phyloP scores from a whole-genome alignment of 495 filamentous ascomycete genomes.

The Penicillium diatomitis region DNA sequence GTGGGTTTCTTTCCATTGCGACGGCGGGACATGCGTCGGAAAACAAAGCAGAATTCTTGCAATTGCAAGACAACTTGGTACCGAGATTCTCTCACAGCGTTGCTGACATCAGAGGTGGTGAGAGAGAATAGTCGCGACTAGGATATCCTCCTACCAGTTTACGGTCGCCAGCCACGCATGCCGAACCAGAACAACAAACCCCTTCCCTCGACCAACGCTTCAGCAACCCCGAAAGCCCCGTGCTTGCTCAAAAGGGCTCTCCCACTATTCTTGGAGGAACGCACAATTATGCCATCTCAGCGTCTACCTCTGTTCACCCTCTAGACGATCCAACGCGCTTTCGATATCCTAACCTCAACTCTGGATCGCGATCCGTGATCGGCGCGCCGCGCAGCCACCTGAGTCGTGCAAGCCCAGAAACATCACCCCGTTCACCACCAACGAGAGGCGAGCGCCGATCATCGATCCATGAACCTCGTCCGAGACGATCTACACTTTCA shows the following conservation, averaged over 20 bases:
- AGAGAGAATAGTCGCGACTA: slow-evolving; percentile 28
- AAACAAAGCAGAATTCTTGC: too few relatives aligned
- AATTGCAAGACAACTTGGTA: too few relatives aligned
- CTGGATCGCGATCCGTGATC: slow-evolving; percentile 37
- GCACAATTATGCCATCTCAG: slow-evolving; percentile 19
- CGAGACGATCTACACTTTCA: slow-evolving; percentile 48
- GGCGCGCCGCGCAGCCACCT: slow-evolving; percentile 32
- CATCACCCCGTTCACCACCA: slow-evolving; percentile 35
- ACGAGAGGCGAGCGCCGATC: slow-evolving; percentile 36
- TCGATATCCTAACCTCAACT: slow-evolving; percentile 28
- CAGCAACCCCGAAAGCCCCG: slow-evolving; percentile 35
- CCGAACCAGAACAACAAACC: slow-evolving; percentile 26
- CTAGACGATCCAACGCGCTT: slow-evolving; percentile 37
- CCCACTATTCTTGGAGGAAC: slow-evolving; percentile 30
- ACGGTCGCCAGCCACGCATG: slow-evolving; percentile 27
- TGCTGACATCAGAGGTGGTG: slow-evolving; percentile 3
- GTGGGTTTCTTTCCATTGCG: slow-evolving; percentile 12
- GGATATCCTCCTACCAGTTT: slow-evolving; percentile 32
- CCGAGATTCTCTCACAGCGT: neutral
- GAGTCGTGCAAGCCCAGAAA: slow-evolving; percentile 32
- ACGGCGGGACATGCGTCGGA: too few relatives aligned
- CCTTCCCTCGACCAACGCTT: slow-evolving; percentile 36
- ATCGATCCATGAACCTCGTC: slow-evolving; percentile 36
- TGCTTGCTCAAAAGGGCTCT: slow-evolving; percentile 33
- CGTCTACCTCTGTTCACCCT: slow-evolving; percentile 42